phyloP scores from a whole-genome alignment of 2,329 filamentous ascomycete genomes.

The Dactylellina sp. region DNA sequence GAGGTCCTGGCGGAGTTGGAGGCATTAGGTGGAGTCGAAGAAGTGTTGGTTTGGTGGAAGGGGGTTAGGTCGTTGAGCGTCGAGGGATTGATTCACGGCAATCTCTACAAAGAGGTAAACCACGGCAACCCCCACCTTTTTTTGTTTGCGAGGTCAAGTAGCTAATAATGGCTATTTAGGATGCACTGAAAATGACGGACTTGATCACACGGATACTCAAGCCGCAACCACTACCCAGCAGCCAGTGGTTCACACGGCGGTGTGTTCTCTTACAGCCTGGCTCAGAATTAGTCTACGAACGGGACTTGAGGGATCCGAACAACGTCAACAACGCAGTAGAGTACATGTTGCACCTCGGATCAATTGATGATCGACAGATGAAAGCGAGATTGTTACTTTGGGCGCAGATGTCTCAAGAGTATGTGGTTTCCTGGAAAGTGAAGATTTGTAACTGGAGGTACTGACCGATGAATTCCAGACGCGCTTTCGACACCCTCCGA shows the following conservation, averaged over 20 bases:
- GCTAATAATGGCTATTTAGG: constrained; percentile 63
- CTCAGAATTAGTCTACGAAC: constrained; percentile 85
- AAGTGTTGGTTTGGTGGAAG: constrained; percentile 69
- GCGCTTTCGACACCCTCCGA: constrained; percentile 90
- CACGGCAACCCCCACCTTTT: not conserved
- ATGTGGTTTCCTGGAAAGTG: constrained; percentile 6
- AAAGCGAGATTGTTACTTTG: constrained; percentile 84
- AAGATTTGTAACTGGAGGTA: not conserved
- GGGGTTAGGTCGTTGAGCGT: constrained; percentile 85
- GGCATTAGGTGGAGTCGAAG: constrained; percentile 74
- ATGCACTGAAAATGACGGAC: constrained; percentile 85
- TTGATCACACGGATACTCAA: constrained; percentile 82
- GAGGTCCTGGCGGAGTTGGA: constrained; percentile 82
- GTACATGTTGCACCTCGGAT: constrained; percentile 78
- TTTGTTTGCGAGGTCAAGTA: not conserved
- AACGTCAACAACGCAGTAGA: constrained; percentile 92
- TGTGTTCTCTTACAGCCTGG: constrained; percentile 82
- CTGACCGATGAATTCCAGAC: constrained; percentile 62
- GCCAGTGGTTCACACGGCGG: constrained; percentile 82
- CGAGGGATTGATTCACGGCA: constrained; percentile 89
- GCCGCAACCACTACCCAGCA: constrained; percentile 77
- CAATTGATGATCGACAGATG: constrained; percentile 74
- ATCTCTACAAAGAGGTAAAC: constrained; percentile 81
- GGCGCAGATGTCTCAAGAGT: constrained; percentile 88
- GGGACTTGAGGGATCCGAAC: constrained; percentile 81